phyloP scores from a whole-genome alignment of 1,139 yeast genomes.

The Geotrichum armillariae region DNA sequence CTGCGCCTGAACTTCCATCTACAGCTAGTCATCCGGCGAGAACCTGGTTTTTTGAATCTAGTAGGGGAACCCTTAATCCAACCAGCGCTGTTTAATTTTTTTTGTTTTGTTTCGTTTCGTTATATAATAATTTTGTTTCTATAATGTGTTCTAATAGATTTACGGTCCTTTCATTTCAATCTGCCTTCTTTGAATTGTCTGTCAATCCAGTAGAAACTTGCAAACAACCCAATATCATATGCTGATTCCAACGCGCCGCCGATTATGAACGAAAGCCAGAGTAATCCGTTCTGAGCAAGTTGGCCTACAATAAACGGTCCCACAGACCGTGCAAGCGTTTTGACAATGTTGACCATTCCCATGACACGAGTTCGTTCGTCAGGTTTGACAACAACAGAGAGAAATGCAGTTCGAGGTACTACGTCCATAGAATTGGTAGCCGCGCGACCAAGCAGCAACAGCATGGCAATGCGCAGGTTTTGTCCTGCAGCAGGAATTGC shows the following conservation, averaged over 20 bases:
- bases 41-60: background rate
- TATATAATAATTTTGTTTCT: background rate
- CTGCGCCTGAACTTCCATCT: background rate
- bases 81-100: background rate
- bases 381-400: constrained; percentile 64
- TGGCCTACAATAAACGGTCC: constrained; percentile 82
- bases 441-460: constrained; percentile 49
- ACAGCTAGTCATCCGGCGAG: background rate
- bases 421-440: constrained; percentile 81
- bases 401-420: constrained; percentile 79
- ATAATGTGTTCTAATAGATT: background rate
- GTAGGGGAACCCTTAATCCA: background rate
- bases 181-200: constrained; percentile 3
- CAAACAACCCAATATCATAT: constrained; percentile 34
- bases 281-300: constrained; percentile 54
- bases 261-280: constrained; percentile 61
- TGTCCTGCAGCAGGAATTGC: constrained; percentile 47
- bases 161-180: background rate
- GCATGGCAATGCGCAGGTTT: constrained; percentile 35
- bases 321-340: constrained; percentile 77
- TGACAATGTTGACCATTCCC: constrained; percentile 84
- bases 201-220: constrained; percentile 25
- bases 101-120: background rate
- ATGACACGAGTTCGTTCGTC: constrained; percentile 71
- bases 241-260: constrained; percentile 55